Conservation (phyloP, 2,329 filamentous ascomycete species). For the Alternaria solani region DNA sequence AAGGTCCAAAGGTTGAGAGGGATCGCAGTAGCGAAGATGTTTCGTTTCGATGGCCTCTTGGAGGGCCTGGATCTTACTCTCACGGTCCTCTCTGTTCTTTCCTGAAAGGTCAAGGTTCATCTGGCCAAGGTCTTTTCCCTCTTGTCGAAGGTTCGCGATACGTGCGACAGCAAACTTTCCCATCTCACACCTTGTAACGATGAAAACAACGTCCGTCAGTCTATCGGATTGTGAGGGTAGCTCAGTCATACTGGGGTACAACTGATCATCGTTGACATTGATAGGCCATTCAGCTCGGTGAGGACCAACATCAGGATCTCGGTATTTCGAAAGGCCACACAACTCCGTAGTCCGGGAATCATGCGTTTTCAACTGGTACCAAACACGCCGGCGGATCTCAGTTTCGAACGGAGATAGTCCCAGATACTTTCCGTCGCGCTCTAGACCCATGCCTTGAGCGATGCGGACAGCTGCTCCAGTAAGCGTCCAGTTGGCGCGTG, state of each 20-base stretch:
- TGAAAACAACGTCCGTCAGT: constrained; percentile 55
- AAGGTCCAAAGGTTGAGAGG: constrained; percentile 66
- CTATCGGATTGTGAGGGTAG: constrained; percentile 45
- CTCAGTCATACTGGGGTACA: constrained; percentile 50
- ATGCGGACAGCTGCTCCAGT: constrained; percentile 49
- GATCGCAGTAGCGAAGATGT: constrained; percentile 45
- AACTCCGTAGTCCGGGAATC: constrained; percentile 64
- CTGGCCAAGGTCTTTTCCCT: constrained; percentile 4
- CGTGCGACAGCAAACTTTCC: constrained; percentile 37
- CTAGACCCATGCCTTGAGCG: background rate
- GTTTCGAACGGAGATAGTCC: constrained; percentile 51
- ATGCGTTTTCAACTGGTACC: constrained; percentile 66
- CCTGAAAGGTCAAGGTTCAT: constrained; percentile 9
- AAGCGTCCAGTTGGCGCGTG: constrained; percentile 45
- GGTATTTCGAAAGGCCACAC: constrained; percentile 49
- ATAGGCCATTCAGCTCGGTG: constrained; percentile 59
- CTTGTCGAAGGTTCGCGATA: constrained; percentile 35
- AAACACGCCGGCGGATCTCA: constrained; percentile 63
- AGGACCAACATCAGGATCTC: constrained; percentile 50
- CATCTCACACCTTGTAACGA: constrained; percentile 49
- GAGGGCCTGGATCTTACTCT: constrained; percentile 43
- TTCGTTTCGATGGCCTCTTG: constrained; percentile 51
- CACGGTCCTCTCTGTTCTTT: constrained; percentile 12
- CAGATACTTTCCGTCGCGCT: constrained; percentile 32
- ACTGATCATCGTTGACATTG: constrained; percentile 60